These are phyloP conservation scores for Hericium alpestre DNA, from an alignment of 768 basidiomycete genomes.

Conservation along the genomic window DNA sequence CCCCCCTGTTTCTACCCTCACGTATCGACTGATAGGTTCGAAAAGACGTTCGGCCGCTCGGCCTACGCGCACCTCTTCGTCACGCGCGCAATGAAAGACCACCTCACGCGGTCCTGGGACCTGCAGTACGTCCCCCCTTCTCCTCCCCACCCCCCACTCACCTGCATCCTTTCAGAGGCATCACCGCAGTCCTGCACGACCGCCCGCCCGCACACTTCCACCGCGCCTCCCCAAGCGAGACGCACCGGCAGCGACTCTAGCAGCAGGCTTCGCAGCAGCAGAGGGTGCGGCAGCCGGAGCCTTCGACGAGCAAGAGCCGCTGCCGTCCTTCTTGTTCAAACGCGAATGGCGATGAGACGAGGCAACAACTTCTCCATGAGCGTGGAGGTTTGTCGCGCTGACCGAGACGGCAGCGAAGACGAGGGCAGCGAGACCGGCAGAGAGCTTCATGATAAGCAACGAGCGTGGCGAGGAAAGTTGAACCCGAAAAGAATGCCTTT, in stretches of 20 bases:
- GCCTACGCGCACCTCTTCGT: constrained; percentile 93
- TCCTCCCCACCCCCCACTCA: neutral
- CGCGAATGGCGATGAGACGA: neutral
- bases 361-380: neutral
- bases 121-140: constrained; percentile 45
- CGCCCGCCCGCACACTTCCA: constrained; percentile 83
- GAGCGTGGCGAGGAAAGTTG: neutral
- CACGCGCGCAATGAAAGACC: constrained; percentile 74
- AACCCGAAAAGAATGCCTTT: neutral
- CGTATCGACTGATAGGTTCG: no score
- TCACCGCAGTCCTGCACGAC: constrained; percentile 75
- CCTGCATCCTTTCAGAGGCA: constrained; percentile 53
- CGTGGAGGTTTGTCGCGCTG: constrained; percentile 13
- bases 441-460: constrained; percentile 32
- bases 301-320: no score
- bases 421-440: constrained; percentile 30
- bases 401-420: constrained; percentile 3
- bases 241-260: constrained; percentile 31
- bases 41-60: constrained; percentile 61
- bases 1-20: no score
- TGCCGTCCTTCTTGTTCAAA: neutral
- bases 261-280: neutral
- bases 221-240: constrained; percentile 54
- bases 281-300: neutral
- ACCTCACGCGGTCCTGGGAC: constrained; percentile 61